phyloP scores from a whole-genome alignment of 2,329 filamentous ascomycete species.

The Aspergillus clavatus region DNA sequence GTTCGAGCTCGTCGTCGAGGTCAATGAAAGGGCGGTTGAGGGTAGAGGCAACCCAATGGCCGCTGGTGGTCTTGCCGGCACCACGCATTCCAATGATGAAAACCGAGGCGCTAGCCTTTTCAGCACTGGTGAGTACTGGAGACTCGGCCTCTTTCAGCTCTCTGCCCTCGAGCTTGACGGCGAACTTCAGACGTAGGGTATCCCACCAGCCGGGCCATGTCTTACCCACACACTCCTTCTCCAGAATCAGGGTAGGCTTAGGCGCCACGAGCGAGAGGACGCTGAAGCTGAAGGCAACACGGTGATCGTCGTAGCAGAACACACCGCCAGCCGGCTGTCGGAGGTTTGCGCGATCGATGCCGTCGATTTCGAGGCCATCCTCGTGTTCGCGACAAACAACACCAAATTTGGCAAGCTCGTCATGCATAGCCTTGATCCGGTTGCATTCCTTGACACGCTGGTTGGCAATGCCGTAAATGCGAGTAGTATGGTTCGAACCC shows the following conservation, averaged over 20 bases:
- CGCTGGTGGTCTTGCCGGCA: constrained; percentile 91
- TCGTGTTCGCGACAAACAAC: constrained; percentile 81
- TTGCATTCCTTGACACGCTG: constrained; percentile 98
- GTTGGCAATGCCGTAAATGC: constrained; percentile 91
- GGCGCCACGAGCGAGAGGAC: constrained; percentile 73
- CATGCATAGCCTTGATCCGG: constrained; percentile 90
- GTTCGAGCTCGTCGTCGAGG: constrained; percentile 81
- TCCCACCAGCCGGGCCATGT: constrained; percentile 99
- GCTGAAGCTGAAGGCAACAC: constrained; percentile 97
- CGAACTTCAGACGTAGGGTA: constrained; percentile 71
- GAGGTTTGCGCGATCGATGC: constrained; percentile 49
- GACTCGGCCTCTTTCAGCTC: constrained; percentile 48
- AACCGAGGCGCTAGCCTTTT: constrained; percentile 59
- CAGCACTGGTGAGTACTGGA: constrained; percentile 34
- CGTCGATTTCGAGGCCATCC: constrained; percentile 75
- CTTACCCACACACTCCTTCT: constrained; percentile 91
- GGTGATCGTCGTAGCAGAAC: constrained; percentile 94
- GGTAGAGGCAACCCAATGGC: constrained; percentile 73
- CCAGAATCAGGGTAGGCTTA: constrained; percentile 68
- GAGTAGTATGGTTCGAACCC: constrained; percentile 58
- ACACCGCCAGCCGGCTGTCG: constrained; percentile 61
- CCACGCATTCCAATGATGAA: constrained; percentile 97
- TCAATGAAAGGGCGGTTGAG: constrained; percentile 77
- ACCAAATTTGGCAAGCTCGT: constrained; percentile 89
- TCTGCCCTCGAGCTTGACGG: constrained; percentile 68